Conservation (phyloP, 1,139 yeast genomes). For the Saccharomycopsis phalli region DNA sequence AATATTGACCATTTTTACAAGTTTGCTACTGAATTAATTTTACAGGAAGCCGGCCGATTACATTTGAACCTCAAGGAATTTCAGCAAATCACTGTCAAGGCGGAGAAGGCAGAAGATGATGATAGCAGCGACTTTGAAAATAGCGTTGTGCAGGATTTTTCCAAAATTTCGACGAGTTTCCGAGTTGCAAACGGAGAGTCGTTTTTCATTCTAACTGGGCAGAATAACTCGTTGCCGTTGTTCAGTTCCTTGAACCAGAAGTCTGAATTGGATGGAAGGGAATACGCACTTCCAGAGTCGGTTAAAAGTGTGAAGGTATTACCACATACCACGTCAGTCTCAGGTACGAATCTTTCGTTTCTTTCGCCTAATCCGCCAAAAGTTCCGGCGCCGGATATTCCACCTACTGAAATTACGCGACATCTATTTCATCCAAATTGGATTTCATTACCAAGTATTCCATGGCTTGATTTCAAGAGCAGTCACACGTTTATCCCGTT, state of each 20-base stretch:
- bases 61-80: conserved; percentile 28
- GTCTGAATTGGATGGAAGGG: conserved; percentile 60
- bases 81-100: conserved; percentile 13
- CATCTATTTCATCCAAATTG: conserved; percentile 81
- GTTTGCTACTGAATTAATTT: conserved; percentile 57
- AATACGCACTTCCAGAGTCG: conserved; percentile 33
- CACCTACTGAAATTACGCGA: conserved; percentile 60
- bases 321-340: conserved; percentile 36
- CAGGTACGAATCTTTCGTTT: conserved; percentile 38
- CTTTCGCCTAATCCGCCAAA: conserved; percentile 41
- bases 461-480: conserved; percentile 67
- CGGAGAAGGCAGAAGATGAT: conserved; percentile 19
- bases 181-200: conserved; percentile 59
- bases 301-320: conserved; percentile 49
- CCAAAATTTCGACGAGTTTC: conserved; percentile 53
- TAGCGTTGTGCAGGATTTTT: conserved; percentile 48
- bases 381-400: conserved; percentile 54
- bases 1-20: conserved; percentile 62
- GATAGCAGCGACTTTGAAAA: conserved; percentile 24
- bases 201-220: conserved; percentile 34
- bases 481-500: conserved; percentile 73
- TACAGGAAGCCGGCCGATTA: conserved; percentile 59
- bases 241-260: conserved; percentile 59
- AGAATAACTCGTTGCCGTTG: conserved; percentile 42
- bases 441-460: conserved; percentile 72